These are phyloP conservation scores for Boletus speciosus DNA, from an alignment of 768 basidiomycete genomes.

Conservation along the genomic window DNA sequence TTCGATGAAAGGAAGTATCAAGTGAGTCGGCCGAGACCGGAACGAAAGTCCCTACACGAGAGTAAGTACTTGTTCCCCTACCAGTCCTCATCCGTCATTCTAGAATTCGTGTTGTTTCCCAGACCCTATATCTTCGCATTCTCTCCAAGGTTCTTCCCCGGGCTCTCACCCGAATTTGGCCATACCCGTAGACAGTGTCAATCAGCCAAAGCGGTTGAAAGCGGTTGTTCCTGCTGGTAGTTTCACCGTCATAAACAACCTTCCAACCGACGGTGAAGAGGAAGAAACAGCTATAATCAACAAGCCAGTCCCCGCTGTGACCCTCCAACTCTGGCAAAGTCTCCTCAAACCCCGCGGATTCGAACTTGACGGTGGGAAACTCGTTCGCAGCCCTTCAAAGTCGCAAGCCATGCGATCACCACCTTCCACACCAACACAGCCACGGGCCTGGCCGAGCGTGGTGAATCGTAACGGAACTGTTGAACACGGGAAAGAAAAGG, in stretches of 20 bases:
- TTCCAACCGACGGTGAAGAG: constrained; percentile 30
- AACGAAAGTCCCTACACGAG: constrained; percentile 38
- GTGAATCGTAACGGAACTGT: neutral
- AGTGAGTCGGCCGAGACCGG: constrained; percentile 57
- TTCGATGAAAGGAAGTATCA: constrained; percentile 63
- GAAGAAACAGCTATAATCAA: constrained; percentile 59
- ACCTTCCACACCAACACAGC: constrained; percentile 15
- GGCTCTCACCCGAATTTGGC: constrained; percentile 14
- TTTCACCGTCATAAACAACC: constrained; percentile 20
- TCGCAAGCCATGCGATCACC: constrained; percentile 25
- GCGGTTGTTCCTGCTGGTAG: constrained; percentile 8
- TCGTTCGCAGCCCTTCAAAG: constrained; percentile 61
- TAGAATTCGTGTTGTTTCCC: neutral
- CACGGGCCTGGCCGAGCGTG: constrained; percentile 1
- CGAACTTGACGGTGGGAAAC: constrained; percentile 51
- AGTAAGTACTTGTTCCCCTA: constrained; percentile 11
- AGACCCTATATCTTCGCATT: constrained; percentile 14
- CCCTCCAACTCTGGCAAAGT: constrained; percentile 66
- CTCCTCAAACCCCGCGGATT: constrained; percentile 68
- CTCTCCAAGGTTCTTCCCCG: constrained; percentile 13
- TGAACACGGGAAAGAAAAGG: constrained; percentile 13
- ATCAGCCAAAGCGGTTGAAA: constrained; percentile 22
- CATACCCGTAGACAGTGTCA: constrained; percentile 6
- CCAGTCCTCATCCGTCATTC: neutral
- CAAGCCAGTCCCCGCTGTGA: constrained; percentile 57